Conservation (phyloP, 2,329 filamentous ascomycete species). For the Exophiala viscosa region DNA sequence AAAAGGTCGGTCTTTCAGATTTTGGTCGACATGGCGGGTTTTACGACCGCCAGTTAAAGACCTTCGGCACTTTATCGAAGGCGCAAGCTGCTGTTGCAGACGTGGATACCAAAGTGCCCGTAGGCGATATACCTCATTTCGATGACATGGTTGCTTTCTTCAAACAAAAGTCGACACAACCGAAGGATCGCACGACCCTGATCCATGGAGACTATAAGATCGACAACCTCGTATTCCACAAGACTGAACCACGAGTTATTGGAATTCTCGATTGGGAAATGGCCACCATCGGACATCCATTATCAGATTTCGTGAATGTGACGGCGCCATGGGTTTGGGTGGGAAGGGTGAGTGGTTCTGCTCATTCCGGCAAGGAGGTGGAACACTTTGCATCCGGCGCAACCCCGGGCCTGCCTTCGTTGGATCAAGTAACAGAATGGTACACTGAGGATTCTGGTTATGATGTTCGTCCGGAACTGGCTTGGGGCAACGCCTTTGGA, state of each 20-base stretch:
- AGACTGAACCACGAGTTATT: constrained; percentile 80
- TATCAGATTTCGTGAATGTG: constrained; percentile 86
- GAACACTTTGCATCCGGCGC: constrained; percentile 56
- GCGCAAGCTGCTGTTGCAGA: constrained; percentile 74
- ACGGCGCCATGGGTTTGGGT: constrained; percentile 39
- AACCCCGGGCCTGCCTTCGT: constrained; percentile 63
- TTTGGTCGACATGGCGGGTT: constrained; percentile 76
- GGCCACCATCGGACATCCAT: constrained; percentile 93
- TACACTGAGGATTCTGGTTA: constrained; percentile 68
- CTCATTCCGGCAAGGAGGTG: constrained; percentile 2
- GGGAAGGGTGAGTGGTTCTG: constrained; percentile 35
- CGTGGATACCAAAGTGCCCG: constrained; percentile 68
- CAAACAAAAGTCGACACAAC: constrained; percentile 63
- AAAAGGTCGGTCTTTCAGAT: constrained; percentile 61
- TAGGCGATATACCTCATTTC: constrained; percentile 81
- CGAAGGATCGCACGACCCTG: constrained; percentile 70
- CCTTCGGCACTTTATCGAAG: constrained; percentile 72
- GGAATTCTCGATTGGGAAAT: constrained; percentile 98
- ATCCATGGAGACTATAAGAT: constrained; percentile 98
- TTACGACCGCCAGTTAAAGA: constrained; percentile 80
- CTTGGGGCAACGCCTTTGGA: constrained; percentile 63
- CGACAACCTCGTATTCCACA: constrained; percentile 85
- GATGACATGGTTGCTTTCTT: constrained; percentile 78
- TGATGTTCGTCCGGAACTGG: constrained; percentile 59
- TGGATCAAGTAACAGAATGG: constrained; percentile 60